Evolutionary conservation across 192 early-diverging fungal genomes (phyloP), one percentile per base, ranked within the genome.

Genomic region (Geranomyces variabilis): DNA sequence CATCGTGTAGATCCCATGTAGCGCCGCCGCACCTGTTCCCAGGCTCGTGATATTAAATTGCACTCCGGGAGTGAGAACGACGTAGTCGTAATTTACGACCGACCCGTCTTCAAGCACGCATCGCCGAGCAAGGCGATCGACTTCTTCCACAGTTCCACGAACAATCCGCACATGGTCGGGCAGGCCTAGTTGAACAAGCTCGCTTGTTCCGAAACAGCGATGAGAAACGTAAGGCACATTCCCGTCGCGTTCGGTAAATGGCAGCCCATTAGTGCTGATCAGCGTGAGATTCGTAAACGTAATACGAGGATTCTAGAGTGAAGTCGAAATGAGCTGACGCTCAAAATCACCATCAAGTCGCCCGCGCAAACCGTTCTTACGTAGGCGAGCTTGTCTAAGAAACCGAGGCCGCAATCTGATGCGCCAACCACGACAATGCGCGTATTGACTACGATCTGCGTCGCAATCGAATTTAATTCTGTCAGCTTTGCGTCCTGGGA

Each of bases 401-500:
- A 83, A 7, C 83, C 74, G 4, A 81, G 30, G 24, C 83, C 83
- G 13, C 65, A 70, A 75, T 87, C 85, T 2, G 85, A 87, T 9
- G 75, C 83, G 28, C 85, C 85, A 26, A 87, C 70, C 14, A 87
- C 81, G 24, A 87, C 81, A 46, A 87, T 85, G 21, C 77, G 69
- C 9, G 79, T 71, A 63, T 87, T 81, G 26, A 87, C 69, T 9
- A 67, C 64, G 62, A 81, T 66, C 72, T 82, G 36, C 36, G 29
- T 7, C 2, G 29, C 51, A 53, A 53, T 53, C 51, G 24, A 53
- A n/a, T n/a, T n/a, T n/a, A n/a, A n/a, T n/a, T n/a, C 19, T 53
- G 17, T 53, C 51, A 53, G 17, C 19, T 7, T 30, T 34, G 58
- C 58, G 19, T 12, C 14, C 21, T 3, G 7, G 58, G 8, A 17